Conservation (phyloP, 306 rosid species). For the Quercus bicolor region DNA sequence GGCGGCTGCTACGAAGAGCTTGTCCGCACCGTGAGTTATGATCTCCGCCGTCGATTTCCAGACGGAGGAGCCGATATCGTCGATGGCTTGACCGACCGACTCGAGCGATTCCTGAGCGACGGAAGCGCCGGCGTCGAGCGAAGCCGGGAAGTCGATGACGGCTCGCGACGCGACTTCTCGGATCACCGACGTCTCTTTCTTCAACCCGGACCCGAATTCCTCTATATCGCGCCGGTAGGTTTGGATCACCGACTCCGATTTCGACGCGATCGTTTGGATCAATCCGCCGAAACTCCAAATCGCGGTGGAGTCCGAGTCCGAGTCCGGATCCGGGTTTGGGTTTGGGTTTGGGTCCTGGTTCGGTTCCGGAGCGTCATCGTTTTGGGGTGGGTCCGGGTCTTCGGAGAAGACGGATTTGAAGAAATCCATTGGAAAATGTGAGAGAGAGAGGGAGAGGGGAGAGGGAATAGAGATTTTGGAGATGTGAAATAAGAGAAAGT, state of each 20-base stretch:
- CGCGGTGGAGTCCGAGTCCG: not conserved
- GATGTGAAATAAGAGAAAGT: too few species aligned
- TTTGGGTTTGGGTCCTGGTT: not conserved
- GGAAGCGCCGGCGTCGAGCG: constrained; percentile 77
- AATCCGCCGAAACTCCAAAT: constrained; percentile 86
- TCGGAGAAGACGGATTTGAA: constrained; percentile 71
- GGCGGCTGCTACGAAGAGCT: constrained; percentile 34
- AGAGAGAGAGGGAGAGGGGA: not conserved
- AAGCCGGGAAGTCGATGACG: constrained; percentile 68
- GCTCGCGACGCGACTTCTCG: constrained; percentile 94
- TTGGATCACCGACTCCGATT: constrained; percentile 67
- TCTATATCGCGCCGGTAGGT: constrained; percentile 78
- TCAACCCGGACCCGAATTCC: constrained; percentile 75
- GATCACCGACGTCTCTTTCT: constrained; percentile 69
- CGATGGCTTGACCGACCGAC: constrained; percentile 90
- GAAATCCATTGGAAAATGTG: constrained; percentile 39
- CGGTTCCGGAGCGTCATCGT: not conserved
- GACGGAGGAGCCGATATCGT: constrained; percentile 78
- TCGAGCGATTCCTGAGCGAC: constrained; percentile 96
- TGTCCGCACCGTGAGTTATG: constrained; percentile 73
- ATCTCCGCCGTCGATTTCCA: constrained; percentile 90
- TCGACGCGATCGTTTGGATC: constrained; percentile 64
- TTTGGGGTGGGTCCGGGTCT: constrained; percentile 27
- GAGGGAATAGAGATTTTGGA: not conserved
- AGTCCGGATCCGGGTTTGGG: not conserved